Percentiles rank a stretch among this genome's conserved stretches.
These are phyloP conservation scores for Calocybe gambosa DNA, from an alignment of 1,284 basidiomycete species.

Conservation along the genomic window DNA sequence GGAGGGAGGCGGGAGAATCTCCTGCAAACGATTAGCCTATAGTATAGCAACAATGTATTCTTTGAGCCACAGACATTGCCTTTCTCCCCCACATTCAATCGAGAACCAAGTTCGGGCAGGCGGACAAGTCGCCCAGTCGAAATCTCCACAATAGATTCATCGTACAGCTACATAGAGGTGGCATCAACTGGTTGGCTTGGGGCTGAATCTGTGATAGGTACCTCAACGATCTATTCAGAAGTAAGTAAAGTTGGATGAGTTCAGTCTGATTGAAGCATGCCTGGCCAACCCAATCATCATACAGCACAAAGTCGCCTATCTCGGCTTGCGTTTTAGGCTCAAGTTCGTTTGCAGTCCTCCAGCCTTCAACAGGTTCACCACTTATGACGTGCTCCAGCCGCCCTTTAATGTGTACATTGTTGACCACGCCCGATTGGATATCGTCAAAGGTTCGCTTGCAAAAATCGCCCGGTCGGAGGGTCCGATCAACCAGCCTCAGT, in stretches of 20 bases:
- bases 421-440: conserved; percentile 73
- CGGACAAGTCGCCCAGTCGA: conserved; percentile 54
- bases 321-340: conserved; percentile 55
- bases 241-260: conserved; percentile 13
- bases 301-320: conserved; percentile 77
- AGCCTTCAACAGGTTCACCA: conserved; percentile 52
- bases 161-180: conserved; percentile 64
- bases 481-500: conserved; percentile 73
- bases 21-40: conserved; percentile 31
- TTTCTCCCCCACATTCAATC: conserved; percentile 65
- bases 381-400: conserved; percentile 74
- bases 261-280: conserved; percentile 32
- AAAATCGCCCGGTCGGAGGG: conserved; percentile 75
- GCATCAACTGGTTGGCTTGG: background rate
- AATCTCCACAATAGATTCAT: conserved; percentile 72
- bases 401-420: conserved; percentile 54
- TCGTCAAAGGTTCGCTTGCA: conserved; percentile 78
- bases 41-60: conserved; percentile 5
- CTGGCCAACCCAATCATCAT: conserved; percentile 88
- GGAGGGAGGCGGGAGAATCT: conserved; percentile 57
- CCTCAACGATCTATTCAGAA: conserved; percentile 5
- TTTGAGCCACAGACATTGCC: conserved; percentile 44
- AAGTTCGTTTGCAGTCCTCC: conserved; percentile 61
- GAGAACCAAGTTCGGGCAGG: conserved; percentile 70
- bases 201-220: background rate